phyloP scores from a whole-genome alignment of 208 protist genomes.

The Leishmania arabica region DNA sequence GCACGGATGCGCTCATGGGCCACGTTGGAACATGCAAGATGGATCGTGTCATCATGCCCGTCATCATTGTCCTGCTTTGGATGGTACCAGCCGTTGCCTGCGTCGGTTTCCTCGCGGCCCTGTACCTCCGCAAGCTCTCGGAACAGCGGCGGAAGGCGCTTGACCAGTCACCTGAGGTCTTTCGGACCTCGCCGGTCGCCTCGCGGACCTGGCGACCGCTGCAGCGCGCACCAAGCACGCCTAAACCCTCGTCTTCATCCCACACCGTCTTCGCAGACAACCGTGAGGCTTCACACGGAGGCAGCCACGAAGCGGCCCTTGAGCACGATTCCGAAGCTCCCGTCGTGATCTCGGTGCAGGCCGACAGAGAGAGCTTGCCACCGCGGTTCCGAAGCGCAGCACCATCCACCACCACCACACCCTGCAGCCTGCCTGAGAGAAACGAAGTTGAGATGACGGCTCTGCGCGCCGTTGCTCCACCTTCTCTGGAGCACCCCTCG shows the following conservation, averaged over 20 bases:
- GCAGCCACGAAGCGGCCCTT: neutral
- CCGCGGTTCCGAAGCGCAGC: neutral
- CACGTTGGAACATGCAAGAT: slow-evolving; percentile 32
- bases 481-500: neutral
- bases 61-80: slow-evolving; percentile 39
- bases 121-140: slow-evolving; percentile 35
- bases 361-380: neutral
- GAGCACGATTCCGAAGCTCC: too few relatives aligned
- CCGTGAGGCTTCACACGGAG: neutral
- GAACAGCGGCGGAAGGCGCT: slow-evolving; percentile 31
- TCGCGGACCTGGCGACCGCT: neutral
- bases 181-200: neutral
- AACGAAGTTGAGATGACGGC: neutral
- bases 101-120: slow-evolving; percentile 27
- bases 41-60: slow-evolving; percentile 36
- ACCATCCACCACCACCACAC: neutral
- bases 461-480: neutral
- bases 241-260: neutral
- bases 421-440: neutral
- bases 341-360: neutral
- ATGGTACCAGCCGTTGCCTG: slow-evolving; percentile 36
- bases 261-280: neutral
- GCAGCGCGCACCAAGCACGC: neutral
- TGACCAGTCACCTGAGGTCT: neutral
- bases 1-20: slow-evolving; percentile 28